Conservation (phyloP, 345 rosid genomes). For the Lepidium aucheri region DNA sequence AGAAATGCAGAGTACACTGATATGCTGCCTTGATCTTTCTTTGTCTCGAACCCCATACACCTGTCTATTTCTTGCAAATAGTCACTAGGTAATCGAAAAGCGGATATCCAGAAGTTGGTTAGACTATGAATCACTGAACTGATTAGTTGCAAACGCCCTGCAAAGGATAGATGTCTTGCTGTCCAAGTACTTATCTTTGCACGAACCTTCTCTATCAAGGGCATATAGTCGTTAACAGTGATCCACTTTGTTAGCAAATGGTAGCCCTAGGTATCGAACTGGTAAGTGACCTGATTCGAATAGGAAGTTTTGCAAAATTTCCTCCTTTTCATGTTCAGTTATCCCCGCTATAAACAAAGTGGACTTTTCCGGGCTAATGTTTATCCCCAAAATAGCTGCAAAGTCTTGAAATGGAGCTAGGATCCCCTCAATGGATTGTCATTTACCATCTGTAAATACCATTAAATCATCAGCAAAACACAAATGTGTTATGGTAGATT, state of each 20-base stretch:
- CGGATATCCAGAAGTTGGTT: background rate
- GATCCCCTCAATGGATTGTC: background rate
- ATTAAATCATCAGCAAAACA: background rate
- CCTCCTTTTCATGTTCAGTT: background rate
- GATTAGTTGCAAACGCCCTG: background rate
- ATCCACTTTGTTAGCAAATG: background rate
- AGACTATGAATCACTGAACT: background rate
- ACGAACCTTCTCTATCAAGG: too few species aligned
- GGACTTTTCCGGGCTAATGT: background rate
- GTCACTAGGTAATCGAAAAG: background rate
- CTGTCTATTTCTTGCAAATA: background rate
- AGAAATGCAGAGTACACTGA: background rate
- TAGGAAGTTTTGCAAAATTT: background rate
- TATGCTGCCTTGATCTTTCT: too few species aligned
- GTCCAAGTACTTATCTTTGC: too few species aligned
- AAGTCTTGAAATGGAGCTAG: background rate
- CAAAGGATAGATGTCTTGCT: too few species aligned
- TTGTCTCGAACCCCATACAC: too few species aligned
- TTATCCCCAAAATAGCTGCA: fast-evolving
- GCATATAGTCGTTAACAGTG: too few species aligned
- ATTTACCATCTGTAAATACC: background rate
- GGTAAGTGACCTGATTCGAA: background rate
- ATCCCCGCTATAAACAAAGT: background rate
- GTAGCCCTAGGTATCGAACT: background rate
- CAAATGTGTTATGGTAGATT: background rate